phyloP scores from a whole-genome alignment of 495 filamentous ascomycete genomes.

The Aspergillus haitiensis region DNA sequence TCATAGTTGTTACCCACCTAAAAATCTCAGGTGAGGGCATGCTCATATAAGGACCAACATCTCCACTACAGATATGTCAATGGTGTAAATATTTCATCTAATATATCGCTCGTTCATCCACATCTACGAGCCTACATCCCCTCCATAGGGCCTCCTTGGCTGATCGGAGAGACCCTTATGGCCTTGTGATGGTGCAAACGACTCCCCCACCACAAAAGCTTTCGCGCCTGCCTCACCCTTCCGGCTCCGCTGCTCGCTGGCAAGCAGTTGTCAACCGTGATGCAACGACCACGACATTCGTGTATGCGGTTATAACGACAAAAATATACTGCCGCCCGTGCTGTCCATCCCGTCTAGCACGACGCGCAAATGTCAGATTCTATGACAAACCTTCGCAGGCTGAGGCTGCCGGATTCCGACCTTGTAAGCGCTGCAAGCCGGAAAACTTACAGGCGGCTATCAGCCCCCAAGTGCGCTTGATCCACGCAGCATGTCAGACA shows the following conservation, averaged over 20 bases:
- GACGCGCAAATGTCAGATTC: conserved; percentile 61
- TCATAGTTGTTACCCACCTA: conserved; percentile 21
- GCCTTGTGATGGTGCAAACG: conserved; percentile 8
- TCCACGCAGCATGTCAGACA: conserved; percentile 47
- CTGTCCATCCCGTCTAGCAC: conserved; percentile 60
- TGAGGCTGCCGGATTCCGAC: conserved; percentile 54
- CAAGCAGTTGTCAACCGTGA: conserved; percentile 56
- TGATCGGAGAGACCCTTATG: background rate
- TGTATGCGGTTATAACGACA: conserved; percentile 64
- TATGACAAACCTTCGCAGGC: conserved; percentile 57
- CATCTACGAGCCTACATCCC: too few relatives aligned
- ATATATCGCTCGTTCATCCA: too few relatives aligned
- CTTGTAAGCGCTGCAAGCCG: conserved; percentile 67
- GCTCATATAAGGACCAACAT: background rate
- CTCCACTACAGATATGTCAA: background rate
- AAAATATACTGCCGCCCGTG: conserved; percentile 65
- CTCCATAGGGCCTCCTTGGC: background rate
- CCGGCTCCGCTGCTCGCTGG: conserved; percentile 51
- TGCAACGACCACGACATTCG: conserved; percentile 50
- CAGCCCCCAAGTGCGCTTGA: conserved; percentile 45
- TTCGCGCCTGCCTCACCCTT: conserved; percentile 27
- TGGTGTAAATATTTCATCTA: too few relatives aligned
- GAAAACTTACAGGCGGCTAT: conserved; percentile 37
- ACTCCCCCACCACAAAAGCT: conserved; percentile 23
- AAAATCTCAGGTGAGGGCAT: background rate